phyloP scores from a whole-genome alignment of 345 rosid genomes.

The Luvunga scandens region DNA sequence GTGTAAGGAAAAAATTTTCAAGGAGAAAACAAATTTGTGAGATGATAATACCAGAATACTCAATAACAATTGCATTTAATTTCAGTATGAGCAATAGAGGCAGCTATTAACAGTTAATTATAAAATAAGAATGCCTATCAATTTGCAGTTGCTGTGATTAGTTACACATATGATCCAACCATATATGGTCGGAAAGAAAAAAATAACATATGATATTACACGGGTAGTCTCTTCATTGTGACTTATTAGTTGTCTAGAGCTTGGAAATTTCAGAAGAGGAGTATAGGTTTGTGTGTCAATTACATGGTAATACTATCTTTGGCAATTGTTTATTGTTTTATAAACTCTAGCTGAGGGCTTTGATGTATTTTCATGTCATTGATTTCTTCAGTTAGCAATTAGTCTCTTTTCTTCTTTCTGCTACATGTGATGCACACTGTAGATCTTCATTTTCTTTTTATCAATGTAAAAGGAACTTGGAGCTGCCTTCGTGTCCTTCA shows the following conservation, averaged over 20 bases:
- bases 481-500: conserved; percentile 98
- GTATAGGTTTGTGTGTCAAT: not conserved
- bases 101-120: too few relatives aligned
- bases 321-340: not conserved
- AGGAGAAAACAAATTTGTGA: not conserved
- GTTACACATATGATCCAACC: not conserved
- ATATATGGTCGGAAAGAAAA: not conserved
- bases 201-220: not conserved
- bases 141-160: not conserved
- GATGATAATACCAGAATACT: not conserved
- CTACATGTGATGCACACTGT: not conserved
- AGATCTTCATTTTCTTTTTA: conserved; percentile 20
- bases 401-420: not conserved
- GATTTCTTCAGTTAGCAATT: not conserved
- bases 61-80: not conserved
- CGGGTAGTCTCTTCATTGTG: not conserved
- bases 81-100: not conserved
- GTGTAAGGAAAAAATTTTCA: not conserved
- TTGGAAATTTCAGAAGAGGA: not conserved
- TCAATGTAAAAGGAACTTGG: conserved; percentile 59
- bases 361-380: not conserved
- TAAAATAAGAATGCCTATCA: not conserved
- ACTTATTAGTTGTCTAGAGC: not conserved
- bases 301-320: not conserved
- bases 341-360: conserved; percentile 1